Base-by-base conservation (phyloP, 2,329 filamentous ascomycete species). In the Hypocrella siamensis region DNA sequence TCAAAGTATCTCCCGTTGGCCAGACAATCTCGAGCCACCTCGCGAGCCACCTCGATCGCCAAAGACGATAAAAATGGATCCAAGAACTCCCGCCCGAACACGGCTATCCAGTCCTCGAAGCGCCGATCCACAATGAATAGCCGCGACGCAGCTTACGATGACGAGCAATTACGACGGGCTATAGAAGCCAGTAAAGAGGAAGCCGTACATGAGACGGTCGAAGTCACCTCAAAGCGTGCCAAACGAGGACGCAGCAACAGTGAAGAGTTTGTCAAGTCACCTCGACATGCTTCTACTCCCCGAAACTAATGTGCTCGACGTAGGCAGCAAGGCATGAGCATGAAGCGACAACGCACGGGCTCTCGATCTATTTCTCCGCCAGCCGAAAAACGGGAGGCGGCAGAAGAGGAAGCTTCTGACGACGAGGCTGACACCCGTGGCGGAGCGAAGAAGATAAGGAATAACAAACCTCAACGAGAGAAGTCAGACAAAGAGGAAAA, bases 41-140 rank as follows among this genome's bases (percentile, higher is more conserved):
- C 71, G 15, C 64, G 74, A 46, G 76, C 79, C 38, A 62, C 63
- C 14, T 83, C 79, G 2, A 57, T 76, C 27, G 67, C 67, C 25
- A 79, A 82, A 51, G 73, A 80, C 43, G 63, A 53, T 45, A 67
- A 63, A 48, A 58, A 55, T 48, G 66, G 60, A 43, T 64, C 58
- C 43, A 74, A 70, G 57, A 71, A 52, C 48, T 70, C 59, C 40
- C 71, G 64, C 30, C 61, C 61, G 33, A 63, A 61, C 8, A 57
- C 63, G 2, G 50, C 57, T 9, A 58, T 57, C 27, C 67, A 73
- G 33, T 67, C 71, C 32, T 75, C 78, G 24, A 96, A 94, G 53
- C 74, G 90, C 37, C 73, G 90, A 18, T 93, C 85, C 15, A 98
- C 90, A 6, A 94, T 96, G 84, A 93, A 96, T 49, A 98, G 90